phyloP scores from a whole-genome alignment of 2,329 filamentous ascomycete species.

The Teratosphaeria nubilosa region DNA sequence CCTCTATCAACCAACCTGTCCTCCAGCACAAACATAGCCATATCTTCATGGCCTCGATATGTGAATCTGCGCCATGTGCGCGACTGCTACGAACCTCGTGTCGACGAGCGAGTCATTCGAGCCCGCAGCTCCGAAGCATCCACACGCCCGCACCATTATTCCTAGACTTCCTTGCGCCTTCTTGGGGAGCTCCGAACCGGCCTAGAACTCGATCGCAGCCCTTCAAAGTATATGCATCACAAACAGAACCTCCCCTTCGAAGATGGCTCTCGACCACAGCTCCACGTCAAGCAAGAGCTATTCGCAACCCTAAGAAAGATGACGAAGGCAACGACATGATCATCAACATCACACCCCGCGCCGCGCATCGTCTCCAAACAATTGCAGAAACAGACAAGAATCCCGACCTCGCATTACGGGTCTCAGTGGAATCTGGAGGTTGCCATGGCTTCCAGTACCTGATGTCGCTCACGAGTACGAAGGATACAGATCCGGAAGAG shows the following conservation, averaged over 20 bases:
- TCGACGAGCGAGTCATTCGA: background rate
- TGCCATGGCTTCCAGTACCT: conserved; percentile 98
- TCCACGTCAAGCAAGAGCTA: conserved; percentile 23
- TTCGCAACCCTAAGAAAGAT: conserved; percentile 64
- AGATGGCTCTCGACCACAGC: conserved; percentile 10
- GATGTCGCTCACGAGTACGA: conserved; percentile 65
- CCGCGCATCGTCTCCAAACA: conserved; percentile 61
- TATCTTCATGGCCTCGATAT: background rate
- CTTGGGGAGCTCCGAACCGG: conserved; percentile 10
- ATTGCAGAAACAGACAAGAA: conserved; percentile 49
- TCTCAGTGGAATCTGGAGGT: conserved; percentile 84
- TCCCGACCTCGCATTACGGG: conserved; percentile 74
- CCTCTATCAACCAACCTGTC: background rate
- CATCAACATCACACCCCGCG: conserved; percentile 74
- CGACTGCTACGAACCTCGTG: background rate
- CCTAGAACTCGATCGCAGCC: background rate
- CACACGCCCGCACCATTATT: conserved; percentile 20
- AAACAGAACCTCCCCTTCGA: background rate
- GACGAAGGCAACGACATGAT: conserved; percentile 77
- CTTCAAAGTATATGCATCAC: background rate
- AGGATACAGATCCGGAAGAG: conserved; percentile 57
- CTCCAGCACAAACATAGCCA: background rate
- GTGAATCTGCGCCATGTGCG: background rate
- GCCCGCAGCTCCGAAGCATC: conserved; percentile 5
- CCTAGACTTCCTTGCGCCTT: conserved; percentile 26